Conservation (phyloP, 2,329 filamentous ascomycete genomes). For the Penicillium aurantiogriseum region DNA sequence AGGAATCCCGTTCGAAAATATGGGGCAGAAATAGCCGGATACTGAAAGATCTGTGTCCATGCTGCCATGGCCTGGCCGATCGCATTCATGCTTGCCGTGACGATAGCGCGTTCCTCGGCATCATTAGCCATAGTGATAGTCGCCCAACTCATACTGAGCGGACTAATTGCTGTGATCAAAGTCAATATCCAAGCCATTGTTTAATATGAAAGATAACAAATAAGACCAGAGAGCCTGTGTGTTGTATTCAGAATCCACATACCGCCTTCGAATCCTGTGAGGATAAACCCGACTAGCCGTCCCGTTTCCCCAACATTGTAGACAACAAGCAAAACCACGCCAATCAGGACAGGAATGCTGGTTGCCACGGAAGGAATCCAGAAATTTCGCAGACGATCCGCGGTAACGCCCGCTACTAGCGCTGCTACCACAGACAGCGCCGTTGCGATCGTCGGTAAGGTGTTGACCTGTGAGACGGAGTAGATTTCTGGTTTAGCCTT, state of each 20-base stretch:
- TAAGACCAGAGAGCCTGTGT: background rate
- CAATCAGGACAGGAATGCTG: slow-evolving; percentile 36
- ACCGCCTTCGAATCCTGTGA: slow-evolving; percentile 41
- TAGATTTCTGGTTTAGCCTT: slow-evolving; percentile 39
- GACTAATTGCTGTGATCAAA: slow-evolving; percentile 21
- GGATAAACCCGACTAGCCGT: slow-evolving; percentile 39
- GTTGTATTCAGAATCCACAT: slow-evolving; percentile 13
- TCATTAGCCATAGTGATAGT: slow-evolving; percentile 40
- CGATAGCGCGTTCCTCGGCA: slow-evolving; percentile 44
- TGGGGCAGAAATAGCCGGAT: slow-evolving; percentile 38
- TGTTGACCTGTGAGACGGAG: slow-evolving; percentile 44
- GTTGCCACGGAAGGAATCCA: slow-evolving; percentile 36
- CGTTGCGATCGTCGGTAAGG: slow-evolving; percentile 42
- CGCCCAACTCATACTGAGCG: slow-evolving; percentile 44
- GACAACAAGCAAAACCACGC: slow-evolving; percentile 34
- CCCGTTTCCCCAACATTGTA: slow-evolving; percentile 42
- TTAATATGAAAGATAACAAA: background rate
- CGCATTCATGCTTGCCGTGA: slow-evolving; percentile 47
- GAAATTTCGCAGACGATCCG: slow-evolving; percentile 37
- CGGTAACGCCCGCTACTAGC: slow-evolving; percentile 32
- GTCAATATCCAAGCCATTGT: background rate
- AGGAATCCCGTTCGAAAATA: slow-evolving; percentile 27
- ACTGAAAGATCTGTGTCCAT: slow-evolving; percentile 43
- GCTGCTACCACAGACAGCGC: slow-evolving; percentile 42
- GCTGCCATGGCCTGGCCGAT: slow-evolving; percentile 46